Conservation (phyloP, 2,329 filamentous ascomycete genomes). For the Ophiostoma australiae region DNA sequence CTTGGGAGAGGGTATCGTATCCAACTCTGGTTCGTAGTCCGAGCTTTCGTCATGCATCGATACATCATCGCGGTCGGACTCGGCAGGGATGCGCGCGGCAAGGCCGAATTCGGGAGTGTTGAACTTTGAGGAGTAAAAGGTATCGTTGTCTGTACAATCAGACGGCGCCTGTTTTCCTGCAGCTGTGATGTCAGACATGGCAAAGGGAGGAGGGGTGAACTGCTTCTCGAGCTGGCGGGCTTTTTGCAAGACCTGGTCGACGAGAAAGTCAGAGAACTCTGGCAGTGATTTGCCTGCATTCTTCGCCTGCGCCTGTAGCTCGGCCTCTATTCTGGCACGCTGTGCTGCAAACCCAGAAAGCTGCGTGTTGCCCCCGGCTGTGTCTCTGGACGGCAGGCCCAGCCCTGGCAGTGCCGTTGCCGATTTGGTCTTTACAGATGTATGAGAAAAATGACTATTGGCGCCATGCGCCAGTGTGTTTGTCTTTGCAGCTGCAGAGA, state of each 20-base stretch:
- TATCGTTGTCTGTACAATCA: conserved; percentile 88
- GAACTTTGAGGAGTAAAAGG: conserved; percentile 92
- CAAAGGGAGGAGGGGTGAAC: conserved; percentile 51
- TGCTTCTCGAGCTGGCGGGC: conserved; percentile 68
- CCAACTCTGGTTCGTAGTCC: conserved; percentile 35
- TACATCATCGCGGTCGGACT: conserved; percentile 38
- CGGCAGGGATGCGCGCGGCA: conserved; percentile 46
- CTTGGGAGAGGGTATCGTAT: conserved; percentile 18
- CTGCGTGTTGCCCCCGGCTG: conserved; percentile 59
- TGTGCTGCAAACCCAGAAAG: conserved; percentile 76
- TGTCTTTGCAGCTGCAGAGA: conserved; percentile 23
- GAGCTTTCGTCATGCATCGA: conserved; percentile 37
- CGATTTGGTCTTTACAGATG: not conserved
- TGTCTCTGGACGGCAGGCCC: not conserved
- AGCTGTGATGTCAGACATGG: conserved; percentile 9
- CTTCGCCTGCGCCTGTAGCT: conserved; percentile 71
- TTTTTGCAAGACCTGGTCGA: conserved; percentile 66
- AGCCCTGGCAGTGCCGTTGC: conserved; percentile 24
- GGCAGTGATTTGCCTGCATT: conserved; percentile 47
- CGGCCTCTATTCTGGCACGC: conserved; percentile 73
- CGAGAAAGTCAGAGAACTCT: conserved; percentile 60
- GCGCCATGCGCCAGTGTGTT: not conserved
- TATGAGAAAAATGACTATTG: not conserved
- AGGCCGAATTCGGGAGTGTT: conserved; percentile 62
- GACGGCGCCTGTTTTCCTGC: conserved; percentile 9